Evolutionary conservation across 768 basidiomycete genomes (phyloP).

Genomic region (Mycena leptocephala): DNA sequence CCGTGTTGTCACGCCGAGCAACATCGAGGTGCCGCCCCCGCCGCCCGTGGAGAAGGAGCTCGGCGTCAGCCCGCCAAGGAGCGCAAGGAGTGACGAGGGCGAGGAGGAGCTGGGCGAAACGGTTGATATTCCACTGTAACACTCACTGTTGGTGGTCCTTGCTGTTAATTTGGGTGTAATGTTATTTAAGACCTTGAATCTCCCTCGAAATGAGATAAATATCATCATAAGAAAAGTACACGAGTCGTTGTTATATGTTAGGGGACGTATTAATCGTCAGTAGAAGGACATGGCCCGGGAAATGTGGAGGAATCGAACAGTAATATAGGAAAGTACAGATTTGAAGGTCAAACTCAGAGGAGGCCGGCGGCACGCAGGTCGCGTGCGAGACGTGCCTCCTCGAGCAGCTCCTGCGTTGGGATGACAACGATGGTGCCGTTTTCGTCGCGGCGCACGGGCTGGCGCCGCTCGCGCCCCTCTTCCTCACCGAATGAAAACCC

Average conservation of each 20-base stretch:
- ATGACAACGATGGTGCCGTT: constrained; percentile 47
- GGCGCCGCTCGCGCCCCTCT: constrained; percentile 32
- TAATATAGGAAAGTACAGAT: background rate
- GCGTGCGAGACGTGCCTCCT: constrained; percentile 64
- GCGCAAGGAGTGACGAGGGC: constrained; percentile 59
- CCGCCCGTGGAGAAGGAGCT: constrained; percentile 84
- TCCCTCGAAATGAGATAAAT: constrained; percentile 1
- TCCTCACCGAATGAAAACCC: constrained; percentile 60
- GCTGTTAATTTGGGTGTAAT: too few species aligned
- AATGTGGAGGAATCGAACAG: background rate
- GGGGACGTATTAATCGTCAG: constrained; percentile 23
- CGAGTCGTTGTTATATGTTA: constrained; percentile 6
- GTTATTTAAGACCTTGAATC: too few species aligned
- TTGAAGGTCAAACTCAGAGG: constrained; percentile 50
- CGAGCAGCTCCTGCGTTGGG: constrained; percentile 48
- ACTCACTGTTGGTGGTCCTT: too few species aligned
- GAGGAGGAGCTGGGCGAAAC: constrained; percentile 87
- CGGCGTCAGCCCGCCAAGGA: background rate
- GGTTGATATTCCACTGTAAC: constrained; percentile 30
- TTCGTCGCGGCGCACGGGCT: constrained; percentile 35
- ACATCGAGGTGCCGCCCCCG: constrained; percentile 85
- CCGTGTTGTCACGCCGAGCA: constrained; percentile 69
- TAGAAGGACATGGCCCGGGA: background rate
- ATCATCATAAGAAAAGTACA: constrained; percentile 25
- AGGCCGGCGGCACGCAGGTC: constrained; percentile 72